phyloP scores from a whole-genome alignment of 1,284 basidiomycete species.

The Vanrija humicola region DNA sequence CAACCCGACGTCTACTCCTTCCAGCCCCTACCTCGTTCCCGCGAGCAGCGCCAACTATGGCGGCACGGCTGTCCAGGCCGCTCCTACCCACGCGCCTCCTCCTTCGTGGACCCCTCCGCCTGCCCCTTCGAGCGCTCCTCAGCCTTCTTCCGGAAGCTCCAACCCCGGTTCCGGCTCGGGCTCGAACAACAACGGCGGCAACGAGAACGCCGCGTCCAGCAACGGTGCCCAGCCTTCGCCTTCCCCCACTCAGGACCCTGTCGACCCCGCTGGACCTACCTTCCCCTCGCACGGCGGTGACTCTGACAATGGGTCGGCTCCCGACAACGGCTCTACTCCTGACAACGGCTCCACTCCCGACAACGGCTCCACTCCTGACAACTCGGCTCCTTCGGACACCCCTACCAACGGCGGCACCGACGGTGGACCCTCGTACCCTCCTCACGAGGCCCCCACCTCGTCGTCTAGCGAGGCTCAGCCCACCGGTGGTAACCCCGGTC shows the following conservation, averaged over 20 bases:
- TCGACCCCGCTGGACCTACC: neutral
- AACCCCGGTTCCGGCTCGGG: neutral
- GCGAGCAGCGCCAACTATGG: conserved; percentile 22
- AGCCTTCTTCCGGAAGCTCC: neutral
- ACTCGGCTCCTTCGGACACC: neutral
- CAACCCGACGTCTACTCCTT: conserved; percentile 5
- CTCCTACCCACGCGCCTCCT: conserved; percentile 3
- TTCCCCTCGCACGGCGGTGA: neutral
- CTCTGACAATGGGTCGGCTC: neutral
- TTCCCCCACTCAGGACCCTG: neutral
- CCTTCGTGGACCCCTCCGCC: conserved; percentile 5
- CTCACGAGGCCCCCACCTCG: neutral
- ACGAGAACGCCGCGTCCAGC: neutral
- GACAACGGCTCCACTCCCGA: conserved; percentile 1
- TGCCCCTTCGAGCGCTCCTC: neutral
- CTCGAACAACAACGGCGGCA: neutral
- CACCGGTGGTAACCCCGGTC: neutral
- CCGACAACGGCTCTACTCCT: neutral
- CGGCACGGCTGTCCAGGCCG: conserved; percentile 1
- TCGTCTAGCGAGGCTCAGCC: neutral
- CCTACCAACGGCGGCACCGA: neutral
- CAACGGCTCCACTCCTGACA: neutral
- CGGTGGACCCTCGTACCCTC: neutral
- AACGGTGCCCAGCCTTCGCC: neutral
- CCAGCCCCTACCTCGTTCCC: conserved; percentile 28